phyloP scores from a whole-genome alignment of 345 rosid genomes.

The Eutrema heterophyllum region DNA sequence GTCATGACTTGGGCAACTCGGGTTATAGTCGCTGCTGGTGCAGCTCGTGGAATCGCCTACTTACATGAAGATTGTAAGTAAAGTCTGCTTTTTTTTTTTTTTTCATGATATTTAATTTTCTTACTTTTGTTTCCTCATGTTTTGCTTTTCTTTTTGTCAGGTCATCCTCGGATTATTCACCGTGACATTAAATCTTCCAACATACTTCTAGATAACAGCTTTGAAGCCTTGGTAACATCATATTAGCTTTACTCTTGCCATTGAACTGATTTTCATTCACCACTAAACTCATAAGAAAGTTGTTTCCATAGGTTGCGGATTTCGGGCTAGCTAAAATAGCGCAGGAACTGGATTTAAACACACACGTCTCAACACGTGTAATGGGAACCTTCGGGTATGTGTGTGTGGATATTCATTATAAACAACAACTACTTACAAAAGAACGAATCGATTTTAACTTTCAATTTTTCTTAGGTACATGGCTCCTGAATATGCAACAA shows the following conservation, averaged over 20 bases:
- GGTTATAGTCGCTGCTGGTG: conserved; percentile 88
- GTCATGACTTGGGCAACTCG: conserved; percentile 85
- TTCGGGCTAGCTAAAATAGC: conserved; percentile 97
- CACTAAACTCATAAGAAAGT: background rate
- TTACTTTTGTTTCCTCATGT: background rate
- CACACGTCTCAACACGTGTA: conserved; percentile 92
- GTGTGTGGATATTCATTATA: background rate
- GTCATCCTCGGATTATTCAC: conserved; percentile 98
- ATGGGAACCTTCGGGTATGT: conserved; percentile 97
- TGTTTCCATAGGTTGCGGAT: conserved; percentile 68
- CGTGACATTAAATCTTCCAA: conserved; percentile 97
- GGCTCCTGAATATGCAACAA: conserved; percentile 99
- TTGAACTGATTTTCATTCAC: background rate
- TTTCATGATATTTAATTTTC: background rate
- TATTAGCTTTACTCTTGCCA: background rate
- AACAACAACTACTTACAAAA: background rate
- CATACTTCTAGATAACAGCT: conserved; percentile 80
- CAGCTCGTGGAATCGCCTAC: conserved; percentile 98
- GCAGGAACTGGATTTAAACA: conserved; percentile 75
- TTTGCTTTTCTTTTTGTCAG: conserved; percentile 33
- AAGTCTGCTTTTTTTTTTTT: conserved; percentile 16
- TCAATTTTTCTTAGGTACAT: conserved; percentile 54
- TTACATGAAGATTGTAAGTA: conserved; percentile 96
- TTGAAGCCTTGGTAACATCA: conserved; percentile 79
- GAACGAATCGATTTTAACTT: background rate